Evolutionary conservation across 768 basidiomycete genomes (phyloP), one percentile per base, ranked within the genome.

Genomic region (Rubroboletus pulcherrimus): DNA sequence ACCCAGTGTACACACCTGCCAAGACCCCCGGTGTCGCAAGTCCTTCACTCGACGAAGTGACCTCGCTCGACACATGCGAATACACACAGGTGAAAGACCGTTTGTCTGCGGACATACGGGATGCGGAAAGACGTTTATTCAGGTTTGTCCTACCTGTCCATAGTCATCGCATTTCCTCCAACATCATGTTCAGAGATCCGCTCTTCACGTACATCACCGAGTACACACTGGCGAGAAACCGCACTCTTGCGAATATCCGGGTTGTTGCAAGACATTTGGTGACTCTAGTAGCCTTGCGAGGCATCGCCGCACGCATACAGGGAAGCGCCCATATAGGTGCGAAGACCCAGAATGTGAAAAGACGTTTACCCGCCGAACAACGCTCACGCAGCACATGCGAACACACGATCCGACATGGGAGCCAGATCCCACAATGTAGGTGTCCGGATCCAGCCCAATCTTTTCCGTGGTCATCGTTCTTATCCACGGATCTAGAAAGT

Each of bases 211-310:
- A 2, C 93, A 96, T 69, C 77, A 80, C 49, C 85, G 93, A 19
- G 91, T 93, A 3, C 93, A 96, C 68, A 94, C 93, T 5, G 93
- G 93, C 38, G 93, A 96, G 74, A 91, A 92, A 64, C 93, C 93
- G 10, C 93, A 96, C 69, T 82, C 78, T 47, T 96, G 93, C 74
- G 90, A 92, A 75, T 92, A 93, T 69, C 89, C 88, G 3, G 89
- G 84, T 8, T 96, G 93, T 71, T 82, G 80, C 47, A 92, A 89
- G 75, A 89, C 88, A 0, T 96, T 95, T 73, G 85, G 89, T 45
- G 93, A 96, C 68, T 95, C 93, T 4, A 93, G 91, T 65, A 91
- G 89, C 73, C 81, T 96, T 43, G 93, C 93, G 47, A 84, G 93
- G 58, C 93, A 96, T 75, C 84, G 93, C 50, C 83, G 93, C 62